Evolutionary conservation across 2,329 filamentous ascomycete genomes (phyloP).

Genomic region (Myotisia sp.): DNA sequence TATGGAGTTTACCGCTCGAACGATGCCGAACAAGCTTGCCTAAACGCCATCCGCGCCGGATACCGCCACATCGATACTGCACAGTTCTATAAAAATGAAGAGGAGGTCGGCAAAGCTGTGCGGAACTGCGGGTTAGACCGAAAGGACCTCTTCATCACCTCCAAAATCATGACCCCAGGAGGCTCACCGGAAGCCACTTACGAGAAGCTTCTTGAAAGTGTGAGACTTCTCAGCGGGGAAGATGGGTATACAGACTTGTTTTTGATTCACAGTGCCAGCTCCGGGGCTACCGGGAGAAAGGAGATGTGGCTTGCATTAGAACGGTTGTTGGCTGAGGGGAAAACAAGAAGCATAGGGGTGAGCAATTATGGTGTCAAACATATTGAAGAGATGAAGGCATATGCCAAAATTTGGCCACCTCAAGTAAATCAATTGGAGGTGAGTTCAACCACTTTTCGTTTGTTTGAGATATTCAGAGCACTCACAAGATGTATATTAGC

Average conservation of each 20-base stretch:
- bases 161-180: conserved; percentile 48
- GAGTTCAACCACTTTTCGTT: conserved; percentile 15
- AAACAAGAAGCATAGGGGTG: conserved; percentile 52
- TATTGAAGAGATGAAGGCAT: conserved; percentile 53
- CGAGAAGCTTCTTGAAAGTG: conserved; percentile 44
- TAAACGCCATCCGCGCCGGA: conserved; percentile 38
- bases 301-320: conserved; percentile 55
- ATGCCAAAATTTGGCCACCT: conserved; percentile 55
- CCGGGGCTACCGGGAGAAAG: conserved; percentile 41
- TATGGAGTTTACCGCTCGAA: conserved; percentile 57
- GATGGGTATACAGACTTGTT: conserved; percentile 57
- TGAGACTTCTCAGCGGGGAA: conserved; percentile 44
- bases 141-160: conserved; percentile 45
- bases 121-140: conserved; percentile 38
- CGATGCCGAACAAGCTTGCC: conserved; percentile 44
- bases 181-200: conserved; percentile 46
- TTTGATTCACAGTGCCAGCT: conserved; percentile 51
- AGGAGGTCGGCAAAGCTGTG: conserved; percentile 51
- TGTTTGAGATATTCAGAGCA: conserved; percentile 20
- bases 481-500: conserved; percentile 29
- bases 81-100: conserved; percentile 56
- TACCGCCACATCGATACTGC: conserved; percentile 42
- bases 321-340: conserved; percentile 44
- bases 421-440: conserved; percentile 62
- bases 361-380: conserved; percentile 57